Percentiles rank a stretch among this genome's conserved stretches.
These are phyloP conservation scores for Tremella yokohamensis DNA, from an alignment of 768 basidiomycete genomes.

Conservation along the genomic window DNA sequence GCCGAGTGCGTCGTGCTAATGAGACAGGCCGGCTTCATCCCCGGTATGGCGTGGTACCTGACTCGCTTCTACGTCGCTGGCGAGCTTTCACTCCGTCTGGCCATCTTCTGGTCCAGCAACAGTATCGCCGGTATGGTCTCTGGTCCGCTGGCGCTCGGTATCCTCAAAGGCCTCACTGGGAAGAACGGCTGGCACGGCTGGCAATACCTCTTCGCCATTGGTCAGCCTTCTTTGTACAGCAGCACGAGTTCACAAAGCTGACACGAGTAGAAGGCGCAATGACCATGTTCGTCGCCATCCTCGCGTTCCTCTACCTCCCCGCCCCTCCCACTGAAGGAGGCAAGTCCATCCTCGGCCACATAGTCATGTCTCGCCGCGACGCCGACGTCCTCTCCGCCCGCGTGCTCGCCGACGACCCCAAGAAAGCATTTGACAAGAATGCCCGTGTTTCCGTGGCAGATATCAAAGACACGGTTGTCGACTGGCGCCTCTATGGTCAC, in stretches of 20 bases:
- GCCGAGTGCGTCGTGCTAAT: no score
- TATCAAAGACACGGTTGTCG: constrained; percentile 15
- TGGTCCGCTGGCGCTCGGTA: constrained; percentile 19
- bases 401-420: constrained; percentile 15
- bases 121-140: constrained; percentile 21
- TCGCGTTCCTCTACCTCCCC: constrained; percentile 20
- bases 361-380: constrained; percentile 9
- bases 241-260: not conserved
- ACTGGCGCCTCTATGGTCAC: constrained; percentile 21
- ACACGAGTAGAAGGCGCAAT: constrained; percentile 14
- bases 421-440: constrained; percentile 8
- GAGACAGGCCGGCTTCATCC: constrained; percentile 40
- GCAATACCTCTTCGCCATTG: constrained; percentile 24
- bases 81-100: constrained; percentile 19
- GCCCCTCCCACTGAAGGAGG: constrained; percentile 17
- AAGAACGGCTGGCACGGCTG: constrained; percentile 21
- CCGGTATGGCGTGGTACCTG: constrained; percentile 34
- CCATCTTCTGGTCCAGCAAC: constrained; percentile 23
- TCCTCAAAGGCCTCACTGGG: constrained; percentile 12
- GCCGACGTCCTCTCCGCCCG: constrained; percentile 16
- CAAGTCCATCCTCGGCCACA: constrained; percentile 5
- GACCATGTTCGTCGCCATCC: constrained; percentile 19
- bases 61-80: constrained; percentile 35
- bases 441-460: constrained; percentile 7
- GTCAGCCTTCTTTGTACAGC: not conserved